phyloP scores from a whole-genome alignment of 305 asterid species.

The Fraxinus xanthoxyloides region DNA sequence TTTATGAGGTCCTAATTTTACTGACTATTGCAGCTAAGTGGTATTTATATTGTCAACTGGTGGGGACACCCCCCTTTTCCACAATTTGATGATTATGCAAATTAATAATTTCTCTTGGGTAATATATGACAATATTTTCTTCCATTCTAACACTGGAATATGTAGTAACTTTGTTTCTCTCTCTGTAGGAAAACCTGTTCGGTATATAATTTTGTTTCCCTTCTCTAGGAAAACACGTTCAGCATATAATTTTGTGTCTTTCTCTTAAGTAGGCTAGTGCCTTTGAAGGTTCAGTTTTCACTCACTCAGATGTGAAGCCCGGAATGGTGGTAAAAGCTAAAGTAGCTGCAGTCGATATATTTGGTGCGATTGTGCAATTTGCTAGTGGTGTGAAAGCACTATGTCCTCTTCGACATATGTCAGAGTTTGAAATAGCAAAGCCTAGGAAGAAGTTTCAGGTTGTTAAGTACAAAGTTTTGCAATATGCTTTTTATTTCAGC shows the following conservation, averaged over 20 bases:
- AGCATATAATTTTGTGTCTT: constrained; percentile 18
- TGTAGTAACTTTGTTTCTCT: background rate
- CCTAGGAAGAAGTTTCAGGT: constrained; percentile 96
- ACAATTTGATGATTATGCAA: background rate
- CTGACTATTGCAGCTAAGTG: background rate
- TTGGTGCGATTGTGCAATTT: constrained; percentile 90
- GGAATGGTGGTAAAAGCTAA: constrained; percentile 97
- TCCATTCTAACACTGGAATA: background rate
- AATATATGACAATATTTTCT: background rate
- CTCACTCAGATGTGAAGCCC: constrained; percentile 95
- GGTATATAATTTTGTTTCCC: background rate
- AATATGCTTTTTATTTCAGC: constrained; percentile 7
- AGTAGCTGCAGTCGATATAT: constrained; percentile 70
- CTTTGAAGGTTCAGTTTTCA: constrained; percentile 81
- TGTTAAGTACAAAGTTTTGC: constrained; percentile 19
- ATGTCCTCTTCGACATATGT: constrained; percentile 99
- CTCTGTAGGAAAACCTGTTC: background rate
- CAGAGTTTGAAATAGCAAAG: constrained; percentile 87
- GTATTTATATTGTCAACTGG: background rate
- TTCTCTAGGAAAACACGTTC: background rate
- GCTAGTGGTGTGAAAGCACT: constrained; percentile 91
- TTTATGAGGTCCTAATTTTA: background rate
- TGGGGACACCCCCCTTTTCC: constrained; percentile 2
- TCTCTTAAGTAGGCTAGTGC: constrained; percentile 72
- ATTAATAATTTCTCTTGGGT: background rate